Evolutionary conservation across 2,329 filamentous ascomycete genomes (phyloP).

Genomic region (Colletotrichum chrysophilum): DNA sequence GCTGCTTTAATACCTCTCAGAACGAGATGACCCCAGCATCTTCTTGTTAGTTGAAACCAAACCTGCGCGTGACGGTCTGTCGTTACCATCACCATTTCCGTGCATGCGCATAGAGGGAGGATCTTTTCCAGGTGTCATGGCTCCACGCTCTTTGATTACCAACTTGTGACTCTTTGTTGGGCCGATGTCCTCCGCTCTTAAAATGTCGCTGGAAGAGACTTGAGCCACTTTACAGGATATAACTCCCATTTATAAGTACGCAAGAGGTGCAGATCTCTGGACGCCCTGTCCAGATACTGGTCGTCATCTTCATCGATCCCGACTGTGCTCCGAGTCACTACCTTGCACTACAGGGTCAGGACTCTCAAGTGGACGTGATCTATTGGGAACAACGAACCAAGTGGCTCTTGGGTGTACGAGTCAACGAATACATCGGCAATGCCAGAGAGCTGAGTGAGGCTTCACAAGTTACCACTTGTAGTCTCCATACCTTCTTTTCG

Average conservation of each 20-base stretch:
- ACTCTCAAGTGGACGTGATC: neutral
- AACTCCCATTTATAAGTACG: neutral
- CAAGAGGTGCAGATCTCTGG: neutral
- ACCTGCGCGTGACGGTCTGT: too few species aligned
- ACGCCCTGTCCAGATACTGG: neutral
- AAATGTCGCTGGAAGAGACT: neutral
- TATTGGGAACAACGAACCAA: neutral
- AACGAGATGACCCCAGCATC: accelerated
- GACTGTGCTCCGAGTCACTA: neutral
- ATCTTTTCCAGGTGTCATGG: neutral
- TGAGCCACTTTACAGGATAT: neutral
- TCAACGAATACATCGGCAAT: neutral
- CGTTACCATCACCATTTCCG: too few species aligned
- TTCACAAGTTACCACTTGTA: neutral
- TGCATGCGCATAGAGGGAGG: neutral
- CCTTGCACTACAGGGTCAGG: neutral
- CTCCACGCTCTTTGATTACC: accelerated
- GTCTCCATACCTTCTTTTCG: neutral
- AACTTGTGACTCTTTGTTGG: neutral
- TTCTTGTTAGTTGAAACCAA: too few species aligned
- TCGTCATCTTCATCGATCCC: too few species aligned
- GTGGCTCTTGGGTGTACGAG: neutral
- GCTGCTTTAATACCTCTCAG: neutral
- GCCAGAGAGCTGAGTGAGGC: neutral
- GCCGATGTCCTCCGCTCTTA: neutral